Conservation (phyloP, 257 asterid genomes). For the Solanum etuberosum region DNA sequence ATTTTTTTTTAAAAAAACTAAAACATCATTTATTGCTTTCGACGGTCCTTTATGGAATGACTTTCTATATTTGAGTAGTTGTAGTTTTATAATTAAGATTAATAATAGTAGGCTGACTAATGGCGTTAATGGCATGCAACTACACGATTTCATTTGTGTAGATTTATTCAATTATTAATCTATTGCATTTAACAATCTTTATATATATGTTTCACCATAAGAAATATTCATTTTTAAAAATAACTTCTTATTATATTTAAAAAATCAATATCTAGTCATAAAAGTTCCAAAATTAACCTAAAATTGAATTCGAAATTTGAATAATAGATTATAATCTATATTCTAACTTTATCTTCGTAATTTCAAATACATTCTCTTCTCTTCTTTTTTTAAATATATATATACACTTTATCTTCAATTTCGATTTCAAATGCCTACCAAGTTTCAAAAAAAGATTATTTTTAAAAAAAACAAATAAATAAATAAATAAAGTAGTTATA, state of each 20-base stretch:
- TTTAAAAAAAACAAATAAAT: no score
- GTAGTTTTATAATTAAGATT: background rate
- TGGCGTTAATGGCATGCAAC: background rate
- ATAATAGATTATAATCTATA: no score
- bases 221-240: no score
- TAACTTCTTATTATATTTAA: background rate
- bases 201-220: background rate
- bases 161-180: background rate
- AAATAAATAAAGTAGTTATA: background rate
- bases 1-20: background rate
- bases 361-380: background rate
- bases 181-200: background rate
- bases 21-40: background rate
- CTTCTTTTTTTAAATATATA: no score
- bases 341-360: background rate
- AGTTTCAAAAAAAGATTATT: background rate
- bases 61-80: background rate
- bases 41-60: background rate
- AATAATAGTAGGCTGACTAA: background rate
- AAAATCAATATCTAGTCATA: no score
- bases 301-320: background rate
- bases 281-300: no score
- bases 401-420: no score
- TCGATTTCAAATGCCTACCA: background rate
- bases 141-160: background rate